phyloP scores from a whole-genome alignment of 805 yeast species.

The Teunomyces funiuensis region DNA sequence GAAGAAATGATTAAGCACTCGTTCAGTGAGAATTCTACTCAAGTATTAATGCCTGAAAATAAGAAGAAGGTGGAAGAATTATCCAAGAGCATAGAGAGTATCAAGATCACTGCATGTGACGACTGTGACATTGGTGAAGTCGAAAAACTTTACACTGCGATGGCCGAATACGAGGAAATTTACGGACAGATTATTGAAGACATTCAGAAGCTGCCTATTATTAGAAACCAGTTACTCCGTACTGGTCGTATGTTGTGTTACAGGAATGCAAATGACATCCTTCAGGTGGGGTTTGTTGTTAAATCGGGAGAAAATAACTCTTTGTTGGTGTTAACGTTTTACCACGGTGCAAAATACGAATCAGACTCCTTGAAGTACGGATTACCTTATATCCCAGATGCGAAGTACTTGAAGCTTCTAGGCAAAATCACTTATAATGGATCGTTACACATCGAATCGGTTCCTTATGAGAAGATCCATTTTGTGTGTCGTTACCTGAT shows the following conservation, averaged over 20 bases:
- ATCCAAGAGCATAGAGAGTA: conserved; percentile 43
- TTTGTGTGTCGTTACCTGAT: conserved; percentile 42
- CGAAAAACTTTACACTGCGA: conserved; percentile 42
- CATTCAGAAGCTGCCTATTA: conserved; percentile 45
- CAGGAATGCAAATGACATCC: conserved; percentile 44
- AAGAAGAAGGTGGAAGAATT: conserved; percentile 61
- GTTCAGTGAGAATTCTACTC: conserved; percentile 87
- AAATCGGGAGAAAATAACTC: conserved; percentile 36
- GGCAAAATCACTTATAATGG: conserved; percentile 34
- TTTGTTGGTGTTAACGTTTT: conserved; percentile 45
- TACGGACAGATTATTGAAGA: conserved; percentile 49
- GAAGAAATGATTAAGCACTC: conserved; percentile 98
- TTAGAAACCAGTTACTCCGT: conserved; percentile 46
- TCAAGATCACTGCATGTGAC: conserved; percentile 35
- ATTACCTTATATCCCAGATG: conserved; percentile 40
- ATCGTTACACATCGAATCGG: conserved; percentile 35
- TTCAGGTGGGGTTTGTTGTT: conserved; percentile 55
- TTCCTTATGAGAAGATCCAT: conserved; percentile 43
- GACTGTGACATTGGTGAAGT: conserved; percentile 43
- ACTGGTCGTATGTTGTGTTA: conserved; percentile 61
- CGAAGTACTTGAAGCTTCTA: conserved; percentile 31
- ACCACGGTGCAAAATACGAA: conserved; percentile 39
- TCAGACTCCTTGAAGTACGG: conserved; percentile 17
- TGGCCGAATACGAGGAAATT: conserved; percentile 45
- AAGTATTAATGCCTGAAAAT: conserved; percentile 82